A percentile compares a stretch with the other conserved stretches of the same genome.
These are phyloP conservation scores for Neopestalotiopsis clavispora DNA, from an alignment of 2,329 filamentous ascomycete species.

Conservation along the genomic window DNA sequence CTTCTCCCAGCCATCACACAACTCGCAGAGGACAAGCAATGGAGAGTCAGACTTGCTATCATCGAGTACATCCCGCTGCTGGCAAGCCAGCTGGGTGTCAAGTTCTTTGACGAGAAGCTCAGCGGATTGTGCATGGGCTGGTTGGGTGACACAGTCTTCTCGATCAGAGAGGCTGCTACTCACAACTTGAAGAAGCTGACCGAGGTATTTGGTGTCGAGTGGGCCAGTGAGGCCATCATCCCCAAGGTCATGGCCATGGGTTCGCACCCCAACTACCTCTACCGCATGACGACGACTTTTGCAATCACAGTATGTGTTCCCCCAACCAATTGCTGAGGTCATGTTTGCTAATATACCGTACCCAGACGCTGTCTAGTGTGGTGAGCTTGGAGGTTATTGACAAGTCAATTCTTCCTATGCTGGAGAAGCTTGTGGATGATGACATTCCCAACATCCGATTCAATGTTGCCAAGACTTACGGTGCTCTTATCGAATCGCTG, in stretches of 20 bases:
- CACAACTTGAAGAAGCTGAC: slow-evolving; percentile 98
- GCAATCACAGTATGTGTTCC: slow-evolving; percentile 84
- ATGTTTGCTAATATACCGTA: slow-evolving; percentile 22
- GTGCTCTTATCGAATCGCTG: slow-evolving; percentile 86
- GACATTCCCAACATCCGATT: slow-evolving; percentile 99
- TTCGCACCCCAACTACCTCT: slow-evolving; percentile 96
- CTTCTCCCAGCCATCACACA: slow-evolving; percentile 97
- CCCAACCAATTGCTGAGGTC: neutral
- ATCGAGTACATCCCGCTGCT: slow-evolving; percentile 99
- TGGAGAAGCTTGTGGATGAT: slow-evolving; percentile 90
- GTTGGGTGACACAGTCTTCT: slow-evolving; percentile 98
- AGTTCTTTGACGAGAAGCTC: slow-evolving; percentile 98
- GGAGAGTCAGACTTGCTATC: slow-evolving; percentile 95
- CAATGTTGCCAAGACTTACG: slow-evolving; percentile 98
- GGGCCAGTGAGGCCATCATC: slow-evolving; percentile 96
- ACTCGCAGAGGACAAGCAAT: slow-evolving; percentile 98
- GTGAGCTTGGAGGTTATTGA: slow-evolving; percentile 93
- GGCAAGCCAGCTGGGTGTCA: slow-evolving; percentile 91
- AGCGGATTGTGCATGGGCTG: slow-evolving; percentile 97
- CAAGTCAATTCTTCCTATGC: slow-evolving; percentile 91
- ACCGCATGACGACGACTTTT: slow-evolving; percentile 99
- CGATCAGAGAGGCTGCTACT: slow-evolving; percentile 95
- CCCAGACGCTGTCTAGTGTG: slow-evolving; percentile 87
- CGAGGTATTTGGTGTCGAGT: slow-evolving; percentile 97
- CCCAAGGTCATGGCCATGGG: slow-evolving; percentile 99